Conservation (phyloP, 2,329 filamentous ascomycete genomes). For the Neofusicoccum kwambonambiense region DNA sequence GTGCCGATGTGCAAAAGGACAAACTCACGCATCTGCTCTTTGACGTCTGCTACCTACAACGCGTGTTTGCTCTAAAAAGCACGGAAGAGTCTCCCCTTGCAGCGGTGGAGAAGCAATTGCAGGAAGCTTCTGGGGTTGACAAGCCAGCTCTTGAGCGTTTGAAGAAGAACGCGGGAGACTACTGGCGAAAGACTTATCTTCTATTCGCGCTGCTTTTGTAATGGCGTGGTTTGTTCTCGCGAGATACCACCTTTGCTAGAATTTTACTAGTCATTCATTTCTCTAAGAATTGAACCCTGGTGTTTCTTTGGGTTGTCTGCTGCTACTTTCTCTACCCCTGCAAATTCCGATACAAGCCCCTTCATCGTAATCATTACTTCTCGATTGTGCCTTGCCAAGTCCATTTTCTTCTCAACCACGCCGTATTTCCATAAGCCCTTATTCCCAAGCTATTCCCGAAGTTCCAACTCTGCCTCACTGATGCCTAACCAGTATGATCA, state of each 20-base stretch:
- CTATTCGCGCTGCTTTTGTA: slow-evolving; percentile 70
- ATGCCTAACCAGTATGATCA: no score
- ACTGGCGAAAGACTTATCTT: slow-evolving; percentile 79
- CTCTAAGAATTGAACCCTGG: not conserved
- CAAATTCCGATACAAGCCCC: no score
- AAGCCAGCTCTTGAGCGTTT: slow-evolving; percentile 54
- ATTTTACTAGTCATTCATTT: not conserved
- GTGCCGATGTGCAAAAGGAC: slow-evolving; percentile 24
- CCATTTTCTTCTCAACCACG: no score
- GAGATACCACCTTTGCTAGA: not conserved
- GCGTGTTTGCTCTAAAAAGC: slow-evolving; percentile 24
- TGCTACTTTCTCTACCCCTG: no score
- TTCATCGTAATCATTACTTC: no score
- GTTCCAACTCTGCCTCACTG: no score
- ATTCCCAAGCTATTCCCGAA: no score
- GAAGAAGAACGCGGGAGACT: slow-evolving; percentile 65
- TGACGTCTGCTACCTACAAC: slow-evolving; percentile 45
- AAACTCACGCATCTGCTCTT: slow-evolving; percentile 43
- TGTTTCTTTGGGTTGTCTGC: no score
- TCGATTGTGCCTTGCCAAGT: no score
- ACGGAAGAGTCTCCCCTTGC: slow-evolving; percentile 11
- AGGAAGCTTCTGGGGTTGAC: slow-evolving; percentile 49
- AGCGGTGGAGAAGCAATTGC: slow-evolving; percentile 40
- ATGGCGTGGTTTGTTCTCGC: not conserved
- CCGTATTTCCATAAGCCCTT: no score